Percentiles rank a stretch among this genome's conserved stretches.
Conservation (phyloP, 148 eudicot species). For the Arctostaphylos glauca region DNA sequence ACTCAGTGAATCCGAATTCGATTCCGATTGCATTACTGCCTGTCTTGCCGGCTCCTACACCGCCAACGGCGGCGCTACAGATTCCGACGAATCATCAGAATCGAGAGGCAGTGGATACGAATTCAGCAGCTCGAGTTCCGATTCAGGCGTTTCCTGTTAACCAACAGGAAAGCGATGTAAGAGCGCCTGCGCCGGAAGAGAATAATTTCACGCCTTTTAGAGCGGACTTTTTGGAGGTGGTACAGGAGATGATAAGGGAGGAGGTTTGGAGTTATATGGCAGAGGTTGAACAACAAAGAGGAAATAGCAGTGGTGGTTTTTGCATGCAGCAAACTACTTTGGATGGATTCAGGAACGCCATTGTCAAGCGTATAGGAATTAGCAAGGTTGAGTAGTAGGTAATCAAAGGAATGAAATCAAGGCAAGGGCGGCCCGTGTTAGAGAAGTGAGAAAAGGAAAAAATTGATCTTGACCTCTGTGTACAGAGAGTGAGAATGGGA, state of each 20-base stretch:
- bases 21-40: slow-evolving; percentile 22
- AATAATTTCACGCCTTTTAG: slow-evolving; percentile 35
- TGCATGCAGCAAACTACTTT: slow-evolving; percentile 38
- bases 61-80: neutral
- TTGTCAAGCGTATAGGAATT: slow-evolving; percentile 53
- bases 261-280: slow-evolving; percentile 83
- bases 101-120: neutral
- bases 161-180: neutral
- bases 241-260: slow-evolving; percentile 81
- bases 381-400: slow-evolving; percentile 46
- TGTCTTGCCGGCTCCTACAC: slow-evolving; percentile 1
- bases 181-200: neutral
- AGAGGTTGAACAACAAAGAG: slow-evolving; percentile 32
- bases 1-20: neutral
- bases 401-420: neutral
- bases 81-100: neutral
- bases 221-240: slow-evolving; percentile 59
- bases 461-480: slow-evolving; percentile 21
- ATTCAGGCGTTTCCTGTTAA: neutral
- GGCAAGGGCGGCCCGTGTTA: neutral
- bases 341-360: slow-evolving; percentile 50
- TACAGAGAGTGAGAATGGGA: slow-evolving; percentile 22
- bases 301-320: slow-evolving; percentile 15
- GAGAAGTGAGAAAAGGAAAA: neutral
- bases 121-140: neutral